A percentile compares a stretch with the other conserved stretches of the same genome.
Conservation (phyloP, 73 alveolate genomes). For the Symbiodinium natans region DNA sequence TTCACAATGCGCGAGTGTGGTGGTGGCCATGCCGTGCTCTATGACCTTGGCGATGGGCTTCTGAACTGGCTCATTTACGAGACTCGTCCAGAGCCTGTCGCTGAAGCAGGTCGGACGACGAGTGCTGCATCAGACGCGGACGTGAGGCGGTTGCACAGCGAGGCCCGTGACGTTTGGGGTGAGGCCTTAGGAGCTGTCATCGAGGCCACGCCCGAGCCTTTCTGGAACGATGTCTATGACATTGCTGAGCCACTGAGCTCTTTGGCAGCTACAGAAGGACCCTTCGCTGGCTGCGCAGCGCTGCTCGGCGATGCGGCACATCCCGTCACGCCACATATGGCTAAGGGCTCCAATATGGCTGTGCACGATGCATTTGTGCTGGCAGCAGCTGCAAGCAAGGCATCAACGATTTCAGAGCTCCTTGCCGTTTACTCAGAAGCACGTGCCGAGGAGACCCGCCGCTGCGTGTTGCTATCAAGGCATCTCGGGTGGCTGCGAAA, state of each 20-base stretch:
- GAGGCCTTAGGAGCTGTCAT: neutral
- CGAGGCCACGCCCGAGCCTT: neutral
- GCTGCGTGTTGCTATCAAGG: neutral
- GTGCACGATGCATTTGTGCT: neutral
- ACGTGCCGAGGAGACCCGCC: neutral
- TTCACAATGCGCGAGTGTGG: neutral
- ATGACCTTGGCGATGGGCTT: neutral
- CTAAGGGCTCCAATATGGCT: neutral
- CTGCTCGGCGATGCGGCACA: neutral
- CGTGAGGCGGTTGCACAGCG: neutral
- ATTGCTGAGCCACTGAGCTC: neutral
- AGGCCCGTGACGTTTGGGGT: neutral
- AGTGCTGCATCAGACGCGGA: neutral
- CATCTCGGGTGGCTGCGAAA: neutral
- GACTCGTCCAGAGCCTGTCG: neutral
- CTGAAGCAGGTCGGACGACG: neutral
- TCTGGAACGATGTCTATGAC: neutral
- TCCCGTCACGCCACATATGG: neutral
- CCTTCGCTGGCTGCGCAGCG: neutral
- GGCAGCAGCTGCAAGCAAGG: neutral
- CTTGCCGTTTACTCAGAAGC: neutral
- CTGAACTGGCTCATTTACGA: neutral
- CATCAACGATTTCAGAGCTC: neutral
- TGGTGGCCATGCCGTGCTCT: neutral
- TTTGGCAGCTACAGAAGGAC: neutral